phyloP scores from a whole-genome alignment of 1,284 basidiomycete genomes.

The Volvariella surrecta region DNA sequence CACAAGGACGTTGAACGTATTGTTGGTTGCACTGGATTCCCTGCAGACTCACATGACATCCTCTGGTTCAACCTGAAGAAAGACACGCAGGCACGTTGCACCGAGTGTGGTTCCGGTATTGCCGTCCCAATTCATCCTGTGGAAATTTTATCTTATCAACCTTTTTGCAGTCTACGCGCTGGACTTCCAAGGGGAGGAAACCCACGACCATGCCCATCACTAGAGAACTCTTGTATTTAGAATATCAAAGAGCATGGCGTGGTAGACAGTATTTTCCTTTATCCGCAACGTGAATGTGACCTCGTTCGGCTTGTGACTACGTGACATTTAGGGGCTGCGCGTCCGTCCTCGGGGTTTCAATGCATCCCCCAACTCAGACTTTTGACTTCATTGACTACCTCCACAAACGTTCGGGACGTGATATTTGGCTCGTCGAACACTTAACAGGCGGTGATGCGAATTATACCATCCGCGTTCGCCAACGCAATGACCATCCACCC shows the following conservation, averaged over 20 bases:
- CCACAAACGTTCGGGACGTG: neutral
- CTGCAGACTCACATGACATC: slow-evolving; percentile 88
- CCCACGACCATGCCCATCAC: slow-evolving; percentile 34
- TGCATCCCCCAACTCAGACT: no score
- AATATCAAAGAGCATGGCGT: slow-evolving; percentile 7
- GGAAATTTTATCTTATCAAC: slow-evolving; percentile 8
- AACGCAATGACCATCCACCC: neutral
- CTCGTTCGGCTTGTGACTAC: no score
- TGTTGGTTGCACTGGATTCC: slow-evolving; percentile 87
- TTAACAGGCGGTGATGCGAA: slow-evolving; percentile 5
- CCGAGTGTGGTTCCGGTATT: slow-evolving; percentile 85
- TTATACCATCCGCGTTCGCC: slow-evolving; percentile 5
- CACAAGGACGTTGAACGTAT: slow-evolving; percentile 69
- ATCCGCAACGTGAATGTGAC: no score
- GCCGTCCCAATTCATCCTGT: slow-evolving; percentile 12
- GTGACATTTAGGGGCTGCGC: no score
- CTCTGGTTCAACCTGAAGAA: slow-evolving; percentile 72
- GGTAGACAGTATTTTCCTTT: no score
- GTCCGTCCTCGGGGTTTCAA: no score
- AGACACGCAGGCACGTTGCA: slow-evolving; percentile 71
- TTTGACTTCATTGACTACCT: slow-evolving; percentile 8
- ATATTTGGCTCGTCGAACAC: slow-evolving; percentile 5
- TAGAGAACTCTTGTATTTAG: slow-evolving; percentile 11
- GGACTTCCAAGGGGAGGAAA: slow-evolving; percentile 46
- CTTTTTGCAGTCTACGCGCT: slow-evolving; percentile 41